phyloP scores from a whole-genome alignment of 441 rosid species.

The Eutrema salsugineum region DNA sequence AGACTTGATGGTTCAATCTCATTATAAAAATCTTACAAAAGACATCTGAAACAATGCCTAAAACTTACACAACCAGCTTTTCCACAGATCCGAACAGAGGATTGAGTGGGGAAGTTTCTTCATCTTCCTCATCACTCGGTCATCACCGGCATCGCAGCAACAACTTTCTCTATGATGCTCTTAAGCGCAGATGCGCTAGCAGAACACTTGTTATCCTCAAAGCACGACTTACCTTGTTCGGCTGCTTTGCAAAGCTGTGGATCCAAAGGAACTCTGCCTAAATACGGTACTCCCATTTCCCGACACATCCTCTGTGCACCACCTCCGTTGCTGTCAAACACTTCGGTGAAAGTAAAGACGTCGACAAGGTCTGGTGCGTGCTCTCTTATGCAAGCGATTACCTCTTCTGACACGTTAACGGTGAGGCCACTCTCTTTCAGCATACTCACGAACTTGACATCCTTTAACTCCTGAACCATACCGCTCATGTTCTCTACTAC shows the following conservation, averaged over 20 bases:
- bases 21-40: neutral
- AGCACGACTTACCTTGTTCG: slow-evolving; percentile 89
- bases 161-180: slow-evolving; percentile 55
- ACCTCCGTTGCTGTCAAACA: slow-evolving; percentile 84
- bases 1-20: neutral
- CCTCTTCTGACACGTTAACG: slow-evolving; percentile 53
- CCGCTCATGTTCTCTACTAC: slow-evolving; percentile 99
- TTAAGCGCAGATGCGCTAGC: slow-evolving; percentile 69
- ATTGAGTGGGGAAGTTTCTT: neutral
- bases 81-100: neutral
- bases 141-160: slow-evolving; percentile 27
- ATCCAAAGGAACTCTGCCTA: slow-evolving; percentile 92
- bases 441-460: slow-evolving; percentile 55
- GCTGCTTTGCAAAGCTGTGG: slow-evolving; percentile 96
- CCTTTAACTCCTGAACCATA: slow-evolving; percentile 63
- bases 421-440: slow-evolving; percentile 43
- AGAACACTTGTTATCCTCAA: slow-evolving; percentile 56
- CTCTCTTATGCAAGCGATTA: slow-evolving; percentile 49
- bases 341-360: slow-evolving; percentile 58
- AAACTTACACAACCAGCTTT: neutral
- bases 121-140: slow-evolving; percentile 22
- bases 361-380: slow-evolving; percentile 73
- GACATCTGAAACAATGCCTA: neutral
- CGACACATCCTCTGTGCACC: slow-evolving; percentile 82
- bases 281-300: slow-evolving; percentile 85